Base-by-base conservation (phyloP, 2,329 filamentous ascomycete species). In the Zymoseptoria crescenta region DNA sequence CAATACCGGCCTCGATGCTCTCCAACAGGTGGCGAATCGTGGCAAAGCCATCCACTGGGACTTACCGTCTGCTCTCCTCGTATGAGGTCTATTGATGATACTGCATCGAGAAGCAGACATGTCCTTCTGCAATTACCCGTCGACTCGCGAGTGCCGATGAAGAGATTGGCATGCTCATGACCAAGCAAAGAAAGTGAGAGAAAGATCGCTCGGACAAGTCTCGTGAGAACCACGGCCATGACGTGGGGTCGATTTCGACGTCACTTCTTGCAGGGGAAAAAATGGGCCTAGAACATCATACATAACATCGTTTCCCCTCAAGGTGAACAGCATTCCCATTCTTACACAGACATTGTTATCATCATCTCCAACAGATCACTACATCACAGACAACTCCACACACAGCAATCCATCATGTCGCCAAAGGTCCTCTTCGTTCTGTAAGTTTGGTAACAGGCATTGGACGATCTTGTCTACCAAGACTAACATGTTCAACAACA, bases 371-470 rank as follows among this genome's bases (percentile, higher is more conserved):
- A n/a, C n/a, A 13, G n/a, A 45, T 6, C 4, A n/a, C 35, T 16
- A 45, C 13, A 16, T 6, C 16, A 16, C n/a, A 10, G n/a, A 45
- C 35, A 45, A 45, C 35, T 16, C n/a, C 13, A 45, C 35, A 4
- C 4, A 45, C 35, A 45, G 16, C 35, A 45, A 16, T 45, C 16
- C 35, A 45, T 45, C 35, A 45, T 45, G 35, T 45, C 35, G 35
- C 51, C 51, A 19, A 52, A 52, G 29, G 51, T 52, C n/a, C 51
- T 52, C n/a, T 52, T 52, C 51, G 51, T 45, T 16, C n/a, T 45
- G 35, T 45, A 45, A n/a, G 35, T 16, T n/a, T 2, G 5, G 35
- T 3, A 45, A 24, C 24, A 24, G 24, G 35, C 35, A 45, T 16
- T 16, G n/a, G 35, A 45, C 35, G 35, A 16, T 13, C 10, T 45